These are phyloP conservation scores for Amaranthus cruentus DNA, from an alignment of 148 eudicot genomes.

Conservation along the genomic window DNA sequence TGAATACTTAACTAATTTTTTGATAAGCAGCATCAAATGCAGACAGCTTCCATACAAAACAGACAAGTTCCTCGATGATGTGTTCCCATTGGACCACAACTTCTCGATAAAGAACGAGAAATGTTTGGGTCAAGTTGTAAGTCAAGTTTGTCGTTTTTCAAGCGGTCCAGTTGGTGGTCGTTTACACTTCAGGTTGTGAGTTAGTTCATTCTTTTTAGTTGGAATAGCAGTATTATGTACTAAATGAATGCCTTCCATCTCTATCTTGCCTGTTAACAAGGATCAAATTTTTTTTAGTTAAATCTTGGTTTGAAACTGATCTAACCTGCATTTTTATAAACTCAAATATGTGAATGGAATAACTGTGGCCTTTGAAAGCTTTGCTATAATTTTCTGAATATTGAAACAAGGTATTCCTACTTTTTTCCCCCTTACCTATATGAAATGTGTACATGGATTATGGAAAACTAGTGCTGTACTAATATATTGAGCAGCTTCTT, in stretches of 20 bases:
- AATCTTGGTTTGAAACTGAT: not conserved
- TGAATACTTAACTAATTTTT: not conserved
- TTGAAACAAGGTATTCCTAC: not conserved
- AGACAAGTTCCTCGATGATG: slow-evolving; percentile 18
- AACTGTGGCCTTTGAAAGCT: not conserved
- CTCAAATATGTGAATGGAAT: not conserved
- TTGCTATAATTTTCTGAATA: not conserved
- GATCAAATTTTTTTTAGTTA: not conserved
- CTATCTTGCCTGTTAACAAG: not conserved
- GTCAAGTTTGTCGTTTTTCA: slow-evolving; percentile 1
- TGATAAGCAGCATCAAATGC: slow-evolving; percentile 25
- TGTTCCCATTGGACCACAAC: not conserved
- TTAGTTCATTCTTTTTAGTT: slow-evolving; percentile 6
- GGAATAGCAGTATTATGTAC: slow-evolving; percentile 5
- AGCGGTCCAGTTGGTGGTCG: not conserved
- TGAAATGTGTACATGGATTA: not conserved
- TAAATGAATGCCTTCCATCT: not conserved
- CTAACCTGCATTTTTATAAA: slow-evolving; percentile 12
- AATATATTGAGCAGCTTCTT: no score
- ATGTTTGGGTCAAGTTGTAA: not conserved
- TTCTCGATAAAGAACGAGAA: slow-evolving; percentile 4
- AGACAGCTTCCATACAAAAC: slow-evolving; percentile 21
- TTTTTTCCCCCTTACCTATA: not conserved
- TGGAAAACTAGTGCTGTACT: no score
- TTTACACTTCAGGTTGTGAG: not conserved